Base-by-base conservation (phyloP, 768 basidiomycete genomes). In the Suillus placidus region DNA sequence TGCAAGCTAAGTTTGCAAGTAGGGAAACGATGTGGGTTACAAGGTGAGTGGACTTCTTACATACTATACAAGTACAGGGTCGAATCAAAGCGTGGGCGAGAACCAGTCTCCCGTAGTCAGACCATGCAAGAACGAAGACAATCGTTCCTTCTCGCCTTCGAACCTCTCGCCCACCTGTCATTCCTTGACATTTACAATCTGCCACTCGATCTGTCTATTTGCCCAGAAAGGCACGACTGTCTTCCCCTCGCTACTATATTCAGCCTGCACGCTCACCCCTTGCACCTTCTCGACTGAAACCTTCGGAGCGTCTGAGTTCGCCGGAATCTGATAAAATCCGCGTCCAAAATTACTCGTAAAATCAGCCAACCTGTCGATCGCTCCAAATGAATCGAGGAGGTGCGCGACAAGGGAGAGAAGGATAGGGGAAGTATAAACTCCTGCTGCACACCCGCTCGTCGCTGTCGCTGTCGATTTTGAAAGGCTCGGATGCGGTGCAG, bases 361-460 rank as follows among this genome's bases (percentile, higher is more conserved):
- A 0, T 84, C 87, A 71, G 89, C 84, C 9, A 99, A 81, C 73
- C 84, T 87, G 68, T 95, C 90, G 57, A 99, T 78, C 38, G 95
- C 95, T 20, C 88, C 91, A 67, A 95, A 94, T 6, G 92, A 89
- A 67, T 95, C 94, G 43, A 99, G 82, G 37, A 97, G 80, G 68
- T 96, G 89, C 0, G 97, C 95, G 1, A 93, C 88, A 16, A 99
- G 84, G 2, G 97, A 95, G 18, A 99, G 84, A 23, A 99, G 83
- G 70, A 97, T 90, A 6, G 95, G 92, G 5, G 93, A 94, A 1
- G 97, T 99, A 77, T 99, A 99, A 61, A 99, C 88, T 1, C 97
- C 97, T 12, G 97, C 97, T 1, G 97, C 96, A 77, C 97, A 99
- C 20, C 88, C 81, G 38, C 87, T 83, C 23, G 78, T 79, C 8